These are phyloP conservation scores for Corniculantispora saksenae DNA, from an alignment of 2,329 filamentous ascomycete genomes.

Conservation along the genomic window DNA sequence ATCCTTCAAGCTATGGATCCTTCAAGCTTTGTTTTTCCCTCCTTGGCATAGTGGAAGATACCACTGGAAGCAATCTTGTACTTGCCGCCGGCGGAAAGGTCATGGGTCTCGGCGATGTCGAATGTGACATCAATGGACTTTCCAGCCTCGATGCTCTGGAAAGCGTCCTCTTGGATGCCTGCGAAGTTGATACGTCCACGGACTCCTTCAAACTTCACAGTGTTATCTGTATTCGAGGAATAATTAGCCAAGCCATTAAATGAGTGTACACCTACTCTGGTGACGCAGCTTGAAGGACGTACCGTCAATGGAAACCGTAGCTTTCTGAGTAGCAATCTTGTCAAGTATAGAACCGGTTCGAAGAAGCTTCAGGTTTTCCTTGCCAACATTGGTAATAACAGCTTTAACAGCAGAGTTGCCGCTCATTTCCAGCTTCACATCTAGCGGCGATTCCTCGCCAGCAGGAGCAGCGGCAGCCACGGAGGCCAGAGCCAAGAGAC, in stretches of 20 bases:
- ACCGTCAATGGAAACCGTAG: slow-evolving; percentile 50
- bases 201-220: background rate
- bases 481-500: slow-evolving; percentile 37
- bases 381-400: slow-evolving; percentile 54
- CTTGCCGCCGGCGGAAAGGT: slow-evolving; percentile 50
- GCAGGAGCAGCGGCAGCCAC: slow-evolving; percentile 37
- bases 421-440: slow-evolving; percentile 48
- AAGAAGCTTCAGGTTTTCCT: slow-evolving; percentile 50
- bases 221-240: background rate
- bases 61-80: slow-evolving; percentile 59
- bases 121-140: slow-evolving; percentile 54
- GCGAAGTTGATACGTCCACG: background rate
- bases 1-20: slow-evolving; percentile 55
- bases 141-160: slow-evolving; percentile 49
- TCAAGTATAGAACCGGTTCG: slow-evolving; percentile 57
- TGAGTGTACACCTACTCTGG: background rate
- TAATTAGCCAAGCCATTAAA: background rate
- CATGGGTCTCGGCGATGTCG: slow-evolving; percentile 57
- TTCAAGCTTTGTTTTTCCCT: slow-evolving; percentile 53
- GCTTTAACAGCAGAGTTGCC: slow-evolving; percentile 57
- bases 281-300: slow-evolving; percentile 26
- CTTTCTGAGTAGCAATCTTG: slow-evolving; percentile 53
- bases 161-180: slow-evolving; percentile 47
- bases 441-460: slow-evolving; percentile 43
- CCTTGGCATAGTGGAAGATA: slow-evolving; percentile 55